Conservation (phyloP, 345 rosid species). For the Acer saccharum region DNA sequence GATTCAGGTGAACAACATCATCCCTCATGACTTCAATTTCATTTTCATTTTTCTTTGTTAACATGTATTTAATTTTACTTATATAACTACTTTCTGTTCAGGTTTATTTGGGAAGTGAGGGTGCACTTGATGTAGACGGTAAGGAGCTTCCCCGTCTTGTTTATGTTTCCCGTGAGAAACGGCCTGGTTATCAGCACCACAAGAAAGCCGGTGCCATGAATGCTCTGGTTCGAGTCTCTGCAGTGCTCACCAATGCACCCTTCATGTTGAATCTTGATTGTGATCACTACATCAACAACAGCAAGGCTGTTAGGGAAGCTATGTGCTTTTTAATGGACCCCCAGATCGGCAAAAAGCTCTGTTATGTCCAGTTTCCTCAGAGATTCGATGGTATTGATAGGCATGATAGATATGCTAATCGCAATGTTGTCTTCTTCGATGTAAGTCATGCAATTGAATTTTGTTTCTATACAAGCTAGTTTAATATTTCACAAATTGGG, state of each 20-base stretch:
- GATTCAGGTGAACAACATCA: conserved; percentile 69
- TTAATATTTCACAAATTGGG: neutral
- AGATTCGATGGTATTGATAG: conserved; percentile 97
- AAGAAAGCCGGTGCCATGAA: conserved; percentile 99
- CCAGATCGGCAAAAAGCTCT: conserved; percentile 93
- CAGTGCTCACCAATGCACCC: conserved; percentile 95
- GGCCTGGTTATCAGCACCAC: conserved; percentile 93
- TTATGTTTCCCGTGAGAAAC: conserved; percentile 94
- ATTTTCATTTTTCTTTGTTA: neutral
- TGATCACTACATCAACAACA: conserved; percentile 93
- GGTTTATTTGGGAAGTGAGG: conserved; percentile 96
- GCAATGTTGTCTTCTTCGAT: conserved; percentile 91
- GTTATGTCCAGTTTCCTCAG: conserved; percentile 96
- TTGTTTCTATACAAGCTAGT: no score
- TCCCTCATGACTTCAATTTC: neutral
- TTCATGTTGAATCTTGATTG: conserved; percentile 91
- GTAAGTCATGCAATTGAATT: conserved; percentile 38
- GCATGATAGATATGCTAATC: conserved; percentile 91
- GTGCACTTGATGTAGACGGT: conserved; percentile 90
- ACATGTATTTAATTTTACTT: neutral
- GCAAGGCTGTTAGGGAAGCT: conserved; percentile 88
- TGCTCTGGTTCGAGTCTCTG: conserved; percentile 95
- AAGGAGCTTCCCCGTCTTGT: conserved; percentile 89
- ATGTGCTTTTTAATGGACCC: conserved; percentile 99
- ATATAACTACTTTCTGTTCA: conserved; percentile 24